Evolutionary conservation across 116 monocot genomes (phyloP).

Genomic region (Posidonia oceanica): DNA sequence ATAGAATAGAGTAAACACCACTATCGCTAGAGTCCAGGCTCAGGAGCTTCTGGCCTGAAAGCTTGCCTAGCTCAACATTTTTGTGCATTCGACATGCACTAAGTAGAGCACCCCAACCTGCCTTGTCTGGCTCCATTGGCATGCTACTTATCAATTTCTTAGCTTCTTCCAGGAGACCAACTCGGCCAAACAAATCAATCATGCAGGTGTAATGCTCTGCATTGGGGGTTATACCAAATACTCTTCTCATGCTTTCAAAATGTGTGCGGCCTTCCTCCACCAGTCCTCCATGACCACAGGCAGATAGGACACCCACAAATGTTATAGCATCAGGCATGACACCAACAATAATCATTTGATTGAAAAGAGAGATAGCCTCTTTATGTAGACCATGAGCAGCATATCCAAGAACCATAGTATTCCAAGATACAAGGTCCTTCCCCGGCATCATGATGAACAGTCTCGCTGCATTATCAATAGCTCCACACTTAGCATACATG

Average conservation of each 20-base stretch:
- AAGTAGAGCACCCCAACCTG: constrained; percentile 24
- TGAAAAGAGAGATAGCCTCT: constrained; percentile 29
- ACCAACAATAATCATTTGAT: constrained; percentile 2
- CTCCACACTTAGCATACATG: constrained; percentile 40
- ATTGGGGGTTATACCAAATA: constrained; percentile 33
- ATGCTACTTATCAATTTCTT: constrained; percentile 25
- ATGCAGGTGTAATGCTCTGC: constrained; percentile 61
- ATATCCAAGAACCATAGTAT: constrained; percentile 24
- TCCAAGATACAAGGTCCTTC: constrained; percentile 17
- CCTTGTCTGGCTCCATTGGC: constrained; percentile 52
- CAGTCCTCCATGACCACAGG: constrained; percentile 48
- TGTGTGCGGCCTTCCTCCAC: constrained; percentile 32
- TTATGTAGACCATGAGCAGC: constrained; percentile 28
- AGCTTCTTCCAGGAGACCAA: constrained; percentile 36
- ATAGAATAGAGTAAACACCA: background rate
- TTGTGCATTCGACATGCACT: constrained; percentile 2
- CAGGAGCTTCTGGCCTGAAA: constrained; percentile 9
- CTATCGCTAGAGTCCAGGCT: constrained; percentile 22
- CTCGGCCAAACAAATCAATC: constrained; percentile 57
- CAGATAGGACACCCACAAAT: too few species aligned
- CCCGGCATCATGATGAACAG: constrained; percentile 3
- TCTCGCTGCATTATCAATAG: constrained; percentile 14
- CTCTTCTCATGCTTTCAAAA: constrained; percentile 30
- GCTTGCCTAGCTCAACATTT: constrained; percentile 2
- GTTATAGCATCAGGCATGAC: constrained; percentile 36